Evolutionary conservation across 331 rosid species (phyloP), one percentile per base, ranked within the genome.

Genomic region (Acacia concinna): DNA sequence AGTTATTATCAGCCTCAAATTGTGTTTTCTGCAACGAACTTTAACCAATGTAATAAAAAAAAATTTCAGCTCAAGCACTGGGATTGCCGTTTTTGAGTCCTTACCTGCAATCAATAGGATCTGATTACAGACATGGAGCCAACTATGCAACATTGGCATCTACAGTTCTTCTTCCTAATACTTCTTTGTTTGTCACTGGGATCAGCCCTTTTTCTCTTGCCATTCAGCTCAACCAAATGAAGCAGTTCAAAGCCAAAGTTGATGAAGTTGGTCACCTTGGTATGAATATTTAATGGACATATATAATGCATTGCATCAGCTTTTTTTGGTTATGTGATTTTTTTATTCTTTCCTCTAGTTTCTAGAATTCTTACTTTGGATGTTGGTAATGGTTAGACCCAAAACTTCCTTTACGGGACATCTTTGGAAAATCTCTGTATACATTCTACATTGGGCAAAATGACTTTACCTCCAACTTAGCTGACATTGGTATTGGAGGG

Each of bases 391-490:
- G 76, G 47, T 43, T 49, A 49, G 89, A 71, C 69, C 21, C 79
- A 5, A 63, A 34, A 14, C 47, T 86, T 62, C 89, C 89, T 73
- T 32, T 76, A 10, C 76, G 85, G 0, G 81, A 86, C 73, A 62
- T 83, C 27, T 83, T 86, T 47, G 64, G 57, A 52, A 80, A 86
- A 49, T 81, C 89, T 9, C 75, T 83, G 32, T 86, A 86, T 68
- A 83, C 74, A 9, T 28, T 86, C 70, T 83, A 86, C 71, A 86
- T 80, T 80, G 89, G 89, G 23, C 89, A 86, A 74, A 86, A 83
- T 86, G 89, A 86, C 73, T 83, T 86, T 72, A 83, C 85, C 11
- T 80, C 87, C 75, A 80, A 80, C 78, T 43, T 83, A 51, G 83
- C 74, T 60, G 41, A n/a, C 32, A 30, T 23, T 40, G 89, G 89